Percentiles rank a stretch among this genome's conserved stretches.
Conservation (phyloP, 345 rosid species). For the Pugionium dolabratum region DNA sequence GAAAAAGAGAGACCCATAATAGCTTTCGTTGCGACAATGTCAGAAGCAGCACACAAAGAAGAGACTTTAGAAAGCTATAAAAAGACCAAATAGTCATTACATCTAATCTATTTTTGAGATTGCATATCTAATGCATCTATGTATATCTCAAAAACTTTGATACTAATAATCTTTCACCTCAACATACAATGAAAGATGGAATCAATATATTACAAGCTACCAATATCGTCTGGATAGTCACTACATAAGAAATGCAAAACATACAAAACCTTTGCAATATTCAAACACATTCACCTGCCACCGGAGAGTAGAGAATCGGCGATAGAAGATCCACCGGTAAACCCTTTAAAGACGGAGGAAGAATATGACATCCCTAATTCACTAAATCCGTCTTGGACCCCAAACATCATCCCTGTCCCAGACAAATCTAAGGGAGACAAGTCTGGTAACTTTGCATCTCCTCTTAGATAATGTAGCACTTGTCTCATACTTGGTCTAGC, state of each 20-base stretch:
- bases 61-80: too few species aligned
- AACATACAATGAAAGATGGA: constrained; percentile 8
- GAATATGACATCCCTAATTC: constrained; percentile 47
- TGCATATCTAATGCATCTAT: neutral
- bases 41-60: too few species aligned
- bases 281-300: constrained; percentile 46
- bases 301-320: constrained; percentile 61
- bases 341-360: constrained; percentile 40
- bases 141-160: constrained; percentile 12
- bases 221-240: constrained; percentile 7
- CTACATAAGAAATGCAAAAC: constrained; percentile 20
- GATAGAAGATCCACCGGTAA: constrained; percentile 43
- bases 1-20: too few species aligned
- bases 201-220: neutral
- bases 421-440: constrained; percentile 44
- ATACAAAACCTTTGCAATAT: constrained; percentile 16
- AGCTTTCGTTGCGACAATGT: too few species aligned
- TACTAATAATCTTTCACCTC: neutral
- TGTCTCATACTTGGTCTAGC: constrained; percentile 78
- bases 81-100: too few species aligned
- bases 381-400: constrained; percentile 46
- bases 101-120: neutral
- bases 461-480: constrained; percentile 63
- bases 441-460: constrained; percentile 54
- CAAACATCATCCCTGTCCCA: constrained; percentile 41